phyloP scores from a whole-genome alignment of 768 basidiomycete species.

The Leucosporidium yakuticum region DNA sequence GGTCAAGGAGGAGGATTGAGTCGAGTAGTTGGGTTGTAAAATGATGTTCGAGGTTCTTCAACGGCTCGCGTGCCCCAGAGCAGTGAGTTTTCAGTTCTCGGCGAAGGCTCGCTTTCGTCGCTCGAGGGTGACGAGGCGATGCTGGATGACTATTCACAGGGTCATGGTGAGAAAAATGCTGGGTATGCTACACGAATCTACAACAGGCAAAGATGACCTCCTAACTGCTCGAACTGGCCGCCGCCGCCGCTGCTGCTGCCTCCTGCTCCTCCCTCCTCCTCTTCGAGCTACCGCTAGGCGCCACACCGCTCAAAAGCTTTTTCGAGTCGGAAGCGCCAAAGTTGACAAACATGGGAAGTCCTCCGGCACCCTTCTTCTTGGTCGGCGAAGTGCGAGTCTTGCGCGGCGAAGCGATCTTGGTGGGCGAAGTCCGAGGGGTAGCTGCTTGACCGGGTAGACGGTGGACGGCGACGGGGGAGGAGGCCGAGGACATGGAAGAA shows the following conservation, averaged over 20 bases:
- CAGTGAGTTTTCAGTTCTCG: no score
- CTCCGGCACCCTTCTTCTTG: slow-evolving; percentile 9
- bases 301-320: slow-evolving; percentile 37
- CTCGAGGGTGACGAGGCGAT: no score
- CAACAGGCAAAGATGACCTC: no score
- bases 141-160: no score
- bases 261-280: slow-evolving; percentile 36
- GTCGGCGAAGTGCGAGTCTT: slow-evolving; percentile 4
- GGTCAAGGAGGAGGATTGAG: slow-evolving; percentile 17
- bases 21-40: not conserved
- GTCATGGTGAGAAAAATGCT: no score
- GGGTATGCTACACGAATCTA: no score
- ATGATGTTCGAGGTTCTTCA: no score
- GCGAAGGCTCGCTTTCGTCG: no score
- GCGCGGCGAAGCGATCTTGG: not conserved
- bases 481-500: not conserved
- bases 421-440: not conserved
- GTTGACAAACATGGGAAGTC: slow-evolving; percentile 29
- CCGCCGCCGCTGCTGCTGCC: not conserved
- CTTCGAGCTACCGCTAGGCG: slow-evolving; percentile 36
- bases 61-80: no score
- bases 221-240: no score
- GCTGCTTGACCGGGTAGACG: no score
- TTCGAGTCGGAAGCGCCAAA: slow-evolving; percentile 30
- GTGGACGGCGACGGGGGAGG: not conserved